These are phyloP conservation scores for Cnidoscolus chayamansa DNA, from an alignment of 441 rosid species.

Conservation along the genomic window DNA sequence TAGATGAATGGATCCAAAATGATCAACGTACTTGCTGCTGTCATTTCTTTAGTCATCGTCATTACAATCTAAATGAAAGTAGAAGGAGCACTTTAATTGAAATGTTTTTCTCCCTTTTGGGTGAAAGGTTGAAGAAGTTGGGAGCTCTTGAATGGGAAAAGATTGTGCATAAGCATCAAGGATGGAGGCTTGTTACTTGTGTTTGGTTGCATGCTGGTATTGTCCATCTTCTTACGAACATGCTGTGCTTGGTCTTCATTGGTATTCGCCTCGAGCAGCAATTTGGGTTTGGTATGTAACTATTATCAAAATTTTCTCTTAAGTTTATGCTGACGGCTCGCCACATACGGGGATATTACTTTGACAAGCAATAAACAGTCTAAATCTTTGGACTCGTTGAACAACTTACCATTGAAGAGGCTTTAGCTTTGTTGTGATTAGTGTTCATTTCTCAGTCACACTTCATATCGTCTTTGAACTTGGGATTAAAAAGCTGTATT, in stretches of 20 bases:
- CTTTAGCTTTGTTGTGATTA: background rate
- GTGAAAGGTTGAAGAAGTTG: constrained; percentile 57
- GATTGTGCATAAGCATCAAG: constrained; percentile 58
- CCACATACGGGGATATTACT: background rate
- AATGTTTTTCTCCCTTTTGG: too few relatives aligned
- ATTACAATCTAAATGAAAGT: background rate
- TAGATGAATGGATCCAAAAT: background rate
- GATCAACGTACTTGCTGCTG: background rate
- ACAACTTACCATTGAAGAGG: background rate
- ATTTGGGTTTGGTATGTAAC: constrained; percentile 75
- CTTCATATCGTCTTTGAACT: background rate
- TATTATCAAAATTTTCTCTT: background rate
- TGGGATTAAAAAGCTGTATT: too few relatives aligned
- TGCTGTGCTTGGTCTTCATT: constrained; percentile 64
- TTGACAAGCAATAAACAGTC: background rate
- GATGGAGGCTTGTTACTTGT: constrained; percentile 78
- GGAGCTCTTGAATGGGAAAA: constrained; percentile 73
- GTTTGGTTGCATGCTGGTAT: constrained; percentile 89
- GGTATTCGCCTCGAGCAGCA: constrained; percentile 88
- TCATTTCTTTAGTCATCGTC: background rate
- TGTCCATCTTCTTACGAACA: constrained; percentile 71
- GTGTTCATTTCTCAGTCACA: too few relatives aligned
- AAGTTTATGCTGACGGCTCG: background rate
- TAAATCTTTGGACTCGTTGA: background rate
- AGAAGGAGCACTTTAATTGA: background rate